Conservation (phyloP, 352 stramenopile genomes). For the Aphanomyces stellatus region DNA sequence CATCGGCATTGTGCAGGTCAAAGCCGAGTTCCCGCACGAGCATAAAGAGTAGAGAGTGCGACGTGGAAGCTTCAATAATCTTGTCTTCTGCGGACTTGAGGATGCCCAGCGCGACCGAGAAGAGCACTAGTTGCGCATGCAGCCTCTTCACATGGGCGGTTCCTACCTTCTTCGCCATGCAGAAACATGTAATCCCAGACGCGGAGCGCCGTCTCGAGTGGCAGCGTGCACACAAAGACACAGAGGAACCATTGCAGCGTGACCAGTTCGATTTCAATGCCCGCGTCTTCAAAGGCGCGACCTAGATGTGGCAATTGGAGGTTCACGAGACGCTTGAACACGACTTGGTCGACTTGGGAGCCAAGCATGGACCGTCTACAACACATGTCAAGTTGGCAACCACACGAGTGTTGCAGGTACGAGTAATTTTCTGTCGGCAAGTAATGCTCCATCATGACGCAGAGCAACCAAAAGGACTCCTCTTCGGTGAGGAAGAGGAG, state of each 20-base stretch:
- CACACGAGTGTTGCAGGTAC: not conserved
- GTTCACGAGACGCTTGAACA: constrained; percentile 52
- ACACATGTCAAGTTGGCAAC: not conserved
- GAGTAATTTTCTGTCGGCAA: constrained; percentile 71
- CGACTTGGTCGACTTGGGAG: constrained; percentile 59
- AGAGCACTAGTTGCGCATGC: too few species aligned
- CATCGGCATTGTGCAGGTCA: constrained; percentile 44
- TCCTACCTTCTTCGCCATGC: constrained; percentile 38
- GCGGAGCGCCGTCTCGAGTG: constrained; percentile 52
- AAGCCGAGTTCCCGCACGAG: constrained; percentile 37
- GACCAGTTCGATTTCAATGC: constrained; percentile 58
- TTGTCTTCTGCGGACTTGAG: constrained; percentile 30
- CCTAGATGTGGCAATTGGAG: constrained; percentile 38
- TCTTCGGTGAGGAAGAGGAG: constrained; percentile 64
- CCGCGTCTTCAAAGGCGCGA: constrained; percentile 25
- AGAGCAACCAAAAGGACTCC: constrained; percentile 73
- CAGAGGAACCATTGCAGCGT: constrained; percentile 83
- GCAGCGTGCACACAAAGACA: constrained; percentile 71
- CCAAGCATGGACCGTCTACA: constrained; percentile 48
- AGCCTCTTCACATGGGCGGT: too few species aligned
- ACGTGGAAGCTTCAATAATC: constrained; percentile 26
- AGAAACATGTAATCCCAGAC: constrained; percentile 76
- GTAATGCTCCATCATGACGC: constrained; percentile 54
- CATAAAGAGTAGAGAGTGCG: constrained; percentile 33
- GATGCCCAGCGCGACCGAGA: constrained; percentile 36